Evolutionary conservation across 2,329 filamentous ascomycete genomes (phyloP), one percentile per base, ranked within the genome.

Genomic region (Thermomyces lanuginosus): DNA sequence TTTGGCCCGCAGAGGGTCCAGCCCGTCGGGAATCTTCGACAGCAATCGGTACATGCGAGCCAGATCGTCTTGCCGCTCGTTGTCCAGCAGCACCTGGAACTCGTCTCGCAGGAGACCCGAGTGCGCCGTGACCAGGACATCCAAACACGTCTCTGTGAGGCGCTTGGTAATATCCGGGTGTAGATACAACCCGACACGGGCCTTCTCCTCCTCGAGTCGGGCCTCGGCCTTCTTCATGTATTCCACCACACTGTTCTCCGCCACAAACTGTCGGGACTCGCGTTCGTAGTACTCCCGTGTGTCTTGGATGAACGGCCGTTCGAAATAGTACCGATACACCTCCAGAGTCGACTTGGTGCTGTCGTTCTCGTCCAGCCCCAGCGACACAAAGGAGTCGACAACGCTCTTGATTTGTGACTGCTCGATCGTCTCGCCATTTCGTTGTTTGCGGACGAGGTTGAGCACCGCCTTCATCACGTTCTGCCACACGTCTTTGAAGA

Each of bases 181-280:
- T 23, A 98, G 65, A 46, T 92, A 98, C 46, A 95, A 72, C 38
- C 73, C 73, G 6, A 98, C 89, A 14, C 89, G 80, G 47, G 86
- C 81, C 57, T 92, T 89, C 54, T 98, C 89, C 54, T 98, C 89
- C 5, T 81, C 72, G 34, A 98, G 58, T 16, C 89, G 75, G 21
- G 72, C 58, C 56, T 95, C 86, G 1, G 89, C 91, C 67, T 98
- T 98, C 64, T 95, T 95, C 89, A 98, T 95, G 58, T 95, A 98
- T 48, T 98, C 89, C 17, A 98, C 84, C 3, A 98, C 83, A 36
- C 79, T 92, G 51, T 98, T 98, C 53, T 95, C 86, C 7, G 83
- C 80, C 17, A 98, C 72, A 48, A 98, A 98, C 36, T 83, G 77
- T 43, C 82, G 81, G 11, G 89, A 95, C 52, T 98, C 91, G 23